A percentile compares a stretch with the other conserved stretches of the same genome.
Conservation (phyloP, 768 basidiomycete genomes). For the Pleurotus citrinopileatus region DNA sequence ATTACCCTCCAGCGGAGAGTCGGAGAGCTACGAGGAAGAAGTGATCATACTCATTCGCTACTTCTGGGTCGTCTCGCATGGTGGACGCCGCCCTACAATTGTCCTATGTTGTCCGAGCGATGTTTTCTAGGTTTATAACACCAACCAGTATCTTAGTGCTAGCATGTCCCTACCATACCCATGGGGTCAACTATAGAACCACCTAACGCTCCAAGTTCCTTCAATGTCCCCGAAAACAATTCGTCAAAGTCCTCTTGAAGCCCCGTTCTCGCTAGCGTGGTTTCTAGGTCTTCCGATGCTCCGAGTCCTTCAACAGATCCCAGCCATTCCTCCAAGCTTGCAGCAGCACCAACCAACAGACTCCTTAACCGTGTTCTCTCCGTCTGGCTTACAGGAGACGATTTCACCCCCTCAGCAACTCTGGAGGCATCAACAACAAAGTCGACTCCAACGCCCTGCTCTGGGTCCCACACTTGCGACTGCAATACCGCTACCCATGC, state of each 20-base stretch:
- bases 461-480: slow-evolving; percentile 65
- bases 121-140: too few species aligned
- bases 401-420: slow-evolving; percentile 28
- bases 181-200: slow-evolving; percentile 23
- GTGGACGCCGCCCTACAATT: too few species aligned
- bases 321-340: slow-evolving; percentile 70
- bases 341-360: slow-evolving; percentile 57
- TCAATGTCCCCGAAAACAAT: slow-evolving; percentile 59
- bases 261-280: slow-evolving; percentile 46
- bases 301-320: slow-evolving; percentile 24
- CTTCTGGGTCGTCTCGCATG: too few species aligned
- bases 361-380: slow-evolving; percentile 71
- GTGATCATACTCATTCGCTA: slow-evolving; percentile 17
- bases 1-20: slow-evolving; percentile 41
- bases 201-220: slow-evolving; percentile 50
- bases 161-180: slow-evolving; percentile 15
- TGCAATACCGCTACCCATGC: slow-evolving; percentile 70
- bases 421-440: slow-evolving; percentile 34
- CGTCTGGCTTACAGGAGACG: slow-evolving; percentile 61
- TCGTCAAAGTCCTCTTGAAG: slow-evolving; percentile 63
- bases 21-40: slow-evolving; percentile 45
- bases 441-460: slow-evolving; percentile 30
- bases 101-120: too few species aligned
- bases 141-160: too few species aligned
- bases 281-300: slow-evolving; percentile 30